A percentile compares a stretch with the other conserved stretches of the same genome.
These are phyloP conservation scores for Jimgerdemannia lactiflua DNA, from an alignment of 192 early-diverging fungal species.

Conservation along the genomic window DNA sequence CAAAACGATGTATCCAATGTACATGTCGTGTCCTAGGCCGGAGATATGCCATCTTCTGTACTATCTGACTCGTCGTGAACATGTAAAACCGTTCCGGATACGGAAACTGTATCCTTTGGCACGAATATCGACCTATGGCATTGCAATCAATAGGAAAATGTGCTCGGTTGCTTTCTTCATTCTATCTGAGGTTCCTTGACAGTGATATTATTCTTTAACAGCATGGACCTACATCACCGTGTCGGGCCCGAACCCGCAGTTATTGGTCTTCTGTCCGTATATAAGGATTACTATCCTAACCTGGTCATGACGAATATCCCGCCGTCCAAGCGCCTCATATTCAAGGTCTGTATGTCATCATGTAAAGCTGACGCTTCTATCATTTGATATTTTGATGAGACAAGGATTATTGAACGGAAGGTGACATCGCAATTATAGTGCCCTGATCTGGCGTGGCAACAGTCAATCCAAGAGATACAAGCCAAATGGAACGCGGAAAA, in stretches of 20 bases:
- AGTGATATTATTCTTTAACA: conserved; percentile 6
- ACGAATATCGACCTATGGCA: neutral
- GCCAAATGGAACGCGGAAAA: conserved; percentile 26
- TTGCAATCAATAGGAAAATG: too few relatives aligned
- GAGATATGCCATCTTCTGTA: conserved; percentile 45
- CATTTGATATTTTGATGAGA: neutral
- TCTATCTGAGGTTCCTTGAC: neutral
- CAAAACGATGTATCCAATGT: neutral
- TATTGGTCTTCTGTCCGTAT: conserved; percentile 42
- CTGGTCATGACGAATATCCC: conserved; percentile 32
- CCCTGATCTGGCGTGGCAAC: conserved; percentile 30
- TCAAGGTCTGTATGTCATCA: conserved; percentile 19
- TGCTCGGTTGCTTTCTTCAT: neutral
- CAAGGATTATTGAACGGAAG: too few relatives aligned
- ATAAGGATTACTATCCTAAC: conserved; percentile 42
- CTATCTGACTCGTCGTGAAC: conserved; percentile 42
- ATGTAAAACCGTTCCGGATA: conserved; percentile 50
- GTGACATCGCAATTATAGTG: conserved; percentile 14
- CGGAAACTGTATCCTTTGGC: conserved; percentile 37
- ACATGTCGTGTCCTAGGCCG: conserved; percentile 24
- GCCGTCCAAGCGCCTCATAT: conserved; percentile 25
- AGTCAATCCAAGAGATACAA: conserved; percentile 25
- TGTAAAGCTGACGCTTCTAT: neutral
- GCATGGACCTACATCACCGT: conserved; percentile 30
- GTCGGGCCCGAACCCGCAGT: conserved; percentile 38